phyloP scores from a whole-genome alignment of 2,329 filamentous ascomycete genomes.

The Alternaria incomplexa region DNA sequence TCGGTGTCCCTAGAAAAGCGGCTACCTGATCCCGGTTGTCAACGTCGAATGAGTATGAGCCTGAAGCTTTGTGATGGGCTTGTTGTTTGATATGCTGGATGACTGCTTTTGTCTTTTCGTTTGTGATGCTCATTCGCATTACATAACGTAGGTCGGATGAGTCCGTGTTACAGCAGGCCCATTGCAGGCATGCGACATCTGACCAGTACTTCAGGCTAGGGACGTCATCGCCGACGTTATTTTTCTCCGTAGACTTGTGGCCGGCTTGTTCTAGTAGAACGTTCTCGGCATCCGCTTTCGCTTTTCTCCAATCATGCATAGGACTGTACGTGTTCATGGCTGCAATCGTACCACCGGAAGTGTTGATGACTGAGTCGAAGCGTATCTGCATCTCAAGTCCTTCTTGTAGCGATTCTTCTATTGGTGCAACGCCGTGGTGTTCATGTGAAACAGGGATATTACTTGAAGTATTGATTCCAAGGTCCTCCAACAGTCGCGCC shows the following conservation, averaged over 20 bases:
- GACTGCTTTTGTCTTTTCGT: background rate
- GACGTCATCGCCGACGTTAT: background rate
- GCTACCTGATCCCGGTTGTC: background rate
- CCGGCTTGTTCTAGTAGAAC: background rate
- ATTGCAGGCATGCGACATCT: slow-evolving; percentile 9
- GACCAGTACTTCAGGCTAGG: slow-evolving; percentile 5
- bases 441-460: background rate
- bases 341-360: background rate
- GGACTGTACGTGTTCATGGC: background rate
- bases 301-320: background rate
- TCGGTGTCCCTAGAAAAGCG: slow-evolving; percentile 12
- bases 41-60: background rate
- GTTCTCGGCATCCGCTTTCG: background rate
- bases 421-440: background rate
- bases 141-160: background rate
- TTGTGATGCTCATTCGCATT: background rate
- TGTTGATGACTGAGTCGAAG: background rate
- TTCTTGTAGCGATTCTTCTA: background rate
- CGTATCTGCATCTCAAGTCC: background rate
- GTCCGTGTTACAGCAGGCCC: background rate
- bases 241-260: background rate
- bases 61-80: background rate
- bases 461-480: background rate
- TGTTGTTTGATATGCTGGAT: background rate
- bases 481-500: background rate